Conservation (phyloP, 305 asterid genomes). For the Fraxinus ornus region DNA sequence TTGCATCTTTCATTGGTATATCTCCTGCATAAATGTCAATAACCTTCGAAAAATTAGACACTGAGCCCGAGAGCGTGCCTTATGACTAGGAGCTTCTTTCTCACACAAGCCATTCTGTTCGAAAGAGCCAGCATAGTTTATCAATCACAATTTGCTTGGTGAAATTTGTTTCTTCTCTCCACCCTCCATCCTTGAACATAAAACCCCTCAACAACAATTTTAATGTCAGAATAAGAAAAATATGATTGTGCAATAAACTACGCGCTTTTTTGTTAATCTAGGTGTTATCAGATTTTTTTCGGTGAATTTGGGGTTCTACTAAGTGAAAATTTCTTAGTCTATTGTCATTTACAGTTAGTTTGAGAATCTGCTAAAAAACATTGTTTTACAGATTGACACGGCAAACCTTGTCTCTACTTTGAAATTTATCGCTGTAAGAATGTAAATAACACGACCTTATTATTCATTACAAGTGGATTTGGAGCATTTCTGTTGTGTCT, state of each 20-base stretch:
- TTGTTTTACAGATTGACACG: neutral
- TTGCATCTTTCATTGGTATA: neutral
- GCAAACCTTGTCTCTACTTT: neutral
- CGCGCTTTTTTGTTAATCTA: neutral
- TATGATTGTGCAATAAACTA: neutral
- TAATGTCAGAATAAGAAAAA: neutral
- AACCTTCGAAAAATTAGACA: neutral
- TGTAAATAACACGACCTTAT: neutral
- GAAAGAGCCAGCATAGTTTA: neutral
- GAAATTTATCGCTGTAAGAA: neutral
- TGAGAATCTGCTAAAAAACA: neutral
- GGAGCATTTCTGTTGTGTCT: neutral
- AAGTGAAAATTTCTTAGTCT: neutral
- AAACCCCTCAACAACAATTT: neutral
- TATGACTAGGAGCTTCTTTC: neutral
- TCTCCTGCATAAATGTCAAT: neutral
- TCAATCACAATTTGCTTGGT: neutral
- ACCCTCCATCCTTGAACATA: neutral
- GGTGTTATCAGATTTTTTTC: neutral
- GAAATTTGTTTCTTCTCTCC: neutral
- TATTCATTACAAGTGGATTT: neutral
- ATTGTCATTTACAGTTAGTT: neutral
- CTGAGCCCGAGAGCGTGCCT: neutral
- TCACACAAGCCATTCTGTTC: neutral
- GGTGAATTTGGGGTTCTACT: neutral